These are phyloP conservation scores for Solanum phureja DNA, from an alignment of 257 asterid species.

Conservation along the genomic window DNA sequence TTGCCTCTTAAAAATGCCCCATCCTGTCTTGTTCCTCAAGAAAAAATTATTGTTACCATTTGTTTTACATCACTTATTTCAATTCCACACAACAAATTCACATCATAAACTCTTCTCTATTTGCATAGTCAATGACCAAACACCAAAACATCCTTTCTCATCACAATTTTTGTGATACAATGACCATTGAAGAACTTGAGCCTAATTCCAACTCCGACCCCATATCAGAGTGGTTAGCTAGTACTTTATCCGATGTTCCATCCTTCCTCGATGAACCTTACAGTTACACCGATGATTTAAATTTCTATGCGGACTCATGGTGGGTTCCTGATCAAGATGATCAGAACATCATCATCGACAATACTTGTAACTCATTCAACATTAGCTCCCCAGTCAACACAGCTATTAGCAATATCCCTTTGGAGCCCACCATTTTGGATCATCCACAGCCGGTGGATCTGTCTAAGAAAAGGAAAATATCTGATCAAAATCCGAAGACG, in stretches of 20 bases:
- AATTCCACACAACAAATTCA: slow-evolving; percentile 6
- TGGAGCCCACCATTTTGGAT: slow-evolving; percentile 13
- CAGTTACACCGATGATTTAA: slow-evolving; percentile 16
- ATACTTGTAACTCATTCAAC: slow-evolving; percentile 29
- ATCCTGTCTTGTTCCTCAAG: slow-evolving; percentile 35
- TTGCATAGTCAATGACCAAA: slow-evolving; percentile 12
- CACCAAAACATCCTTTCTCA: neutral
- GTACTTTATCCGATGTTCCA: slow-evolving; percentile 41
- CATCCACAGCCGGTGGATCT: slow-evolving; percentile 20
- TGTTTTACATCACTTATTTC: slow-evolving; percentile 12
- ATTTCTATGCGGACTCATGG: slow-evolving; percentile 38
- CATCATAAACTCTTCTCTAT: neutral
- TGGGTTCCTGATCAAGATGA: slow-evolving; percentile 31
- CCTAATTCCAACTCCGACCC: slow-evolving; percentile 36
- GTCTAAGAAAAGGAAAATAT: slow-evolving; percentile 47
- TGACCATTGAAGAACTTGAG: slow-evolving; percentile 51
- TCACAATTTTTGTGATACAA: slow-evolving; percentile 4
- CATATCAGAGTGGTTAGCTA: slow-evolving; percentile 47
- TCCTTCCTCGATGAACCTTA: slow-evolving; percentile 57
- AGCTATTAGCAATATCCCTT: slow-evolving; percentile 12
- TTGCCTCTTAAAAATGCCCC: slow-evolving; percentile 35
- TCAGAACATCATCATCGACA: slow-evolving; percentile 21
- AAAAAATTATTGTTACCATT: slow-evolving; percentile 10
- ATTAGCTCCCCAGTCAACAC: slow-evolving; percentile 11
- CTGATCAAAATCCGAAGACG: slow-evolving; percentile 13